phyloP scores from a whole-genome alignment of 495 filamentous ascomycete species.

The Podospora conica region DNA sequence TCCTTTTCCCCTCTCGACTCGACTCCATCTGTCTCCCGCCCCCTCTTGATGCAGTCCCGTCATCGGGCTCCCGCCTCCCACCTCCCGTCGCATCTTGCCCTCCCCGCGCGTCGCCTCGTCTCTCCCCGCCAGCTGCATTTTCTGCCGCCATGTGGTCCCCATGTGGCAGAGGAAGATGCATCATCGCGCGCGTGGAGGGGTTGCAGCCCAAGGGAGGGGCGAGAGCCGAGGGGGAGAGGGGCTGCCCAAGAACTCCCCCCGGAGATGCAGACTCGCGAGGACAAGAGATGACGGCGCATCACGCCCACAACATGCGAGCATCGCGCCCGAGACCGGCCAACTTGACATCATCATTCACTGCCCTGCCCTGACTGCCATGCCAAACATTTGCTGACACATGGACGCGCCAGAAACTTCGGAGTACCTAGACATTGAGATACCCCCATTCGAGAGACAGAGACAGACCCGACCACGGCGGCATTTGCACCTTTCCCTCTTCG shows the following conservation, averaged over 20 bases:
- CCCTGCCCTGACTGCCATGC: constrained; percentile 1
- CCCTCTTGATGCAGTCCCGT: neutral
- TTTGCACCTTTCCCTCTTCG: constrained; percentile 10
- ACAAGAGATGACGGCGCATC: neutral
- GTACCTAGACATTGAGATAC: constrained; percentile 30
- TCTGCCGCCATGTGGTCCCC: neutral
- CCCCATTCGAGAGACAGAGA: constrained; percentile 14
- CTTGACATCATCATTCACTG: neutral
- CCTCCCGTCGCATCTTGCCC: neutral
- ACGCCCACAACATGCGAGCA: neutral
- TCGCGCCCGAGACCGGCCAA: neutral
- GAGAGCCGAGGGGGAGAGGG: neutral
- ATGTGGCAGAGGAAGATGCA: neutral
- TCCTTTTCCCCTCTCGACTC: neutral
- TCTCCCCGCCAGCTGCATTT: neutral
- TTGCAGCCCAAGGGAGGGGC: neutral
- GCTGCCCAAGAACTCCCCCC: neutral
- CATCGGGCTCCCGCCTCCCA: neutral
- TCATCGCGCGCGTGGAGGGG: neutral
- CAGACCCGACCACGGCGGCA: constrained; percentile 2
- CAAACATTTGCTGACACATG: constrained; percentile 13
- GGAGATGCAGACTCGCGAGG: no score
- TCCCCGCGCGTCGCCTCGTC: neutral
- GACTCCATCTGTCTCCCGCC: neutral
- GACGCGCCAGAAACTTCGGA: constrained; percentile 19